phyloP scores from a whole-genome alignment of 176 grass and related monocot species.

The Luzula sylvatica region DNA sequence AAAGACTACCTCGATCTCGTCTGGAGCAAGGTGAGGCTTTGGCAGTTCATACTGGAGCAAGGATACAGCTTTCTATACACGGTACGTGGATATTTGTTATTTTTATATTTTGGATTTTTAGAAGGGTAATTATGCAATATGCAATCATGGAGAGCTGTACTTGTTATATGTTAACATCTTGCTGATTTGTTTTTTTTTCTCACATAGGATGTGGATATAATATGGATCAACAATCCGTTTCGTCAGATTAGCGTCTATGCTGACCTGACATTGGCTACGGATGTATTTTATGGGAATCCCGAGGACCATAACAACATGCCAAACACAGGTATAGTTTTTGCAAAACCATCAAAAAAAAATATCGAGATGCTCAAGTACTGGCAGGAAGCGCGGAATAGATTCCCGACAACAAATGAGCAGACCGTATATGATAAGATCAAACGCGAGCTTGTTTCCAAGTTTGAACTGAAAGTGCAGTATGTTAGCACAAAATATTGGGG shows the following conservation, averaged over 20 bases:
- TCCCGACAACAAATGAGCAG: conserved; percentile 25
- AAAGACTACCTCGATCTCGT: conserved; percentile 16
- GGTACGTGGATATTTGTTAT: neutral
- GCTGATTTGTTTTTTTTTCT: neutral
- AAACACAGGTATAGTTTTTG: conserved; percentile 44
- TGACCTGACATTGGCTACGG: conserved; percentile 28
- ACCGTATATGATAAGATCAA: conserved; percentile 30
- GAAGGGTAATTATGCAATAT: too few relatives aligned
- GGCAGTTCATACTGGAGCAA: conserved; percentile 11
- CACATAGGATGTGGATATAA: conserved; percentile 37
- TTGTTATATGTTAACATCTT: too few relatives aligned
- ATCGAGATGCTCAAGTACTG: conserved; percentile 23
- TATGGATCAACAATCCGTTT: conserved; percentile 39
- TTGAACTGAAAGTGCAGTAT: conserved; percentile 20
- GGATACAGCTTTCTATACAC: conserved; percentile 24
- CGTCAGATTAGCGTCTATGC: conserved; percentile 14
- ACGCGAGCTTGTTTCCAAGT: conserved; percentile 1
- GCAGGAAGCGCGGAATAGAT: conserved; percentile 18
- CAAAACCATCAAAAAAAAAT: conserved; percentile 12
- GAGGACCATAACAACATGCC: conserved; percentile 26
- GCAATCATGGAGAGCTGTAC: too few relatives aligned
- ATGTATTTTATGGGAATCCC: conserved; percentile 15
- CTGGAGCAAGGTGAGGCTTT: conserved; percentile 22
- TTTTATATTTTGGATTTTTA: neutral
- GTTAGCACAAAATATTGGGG: conserved; percentile 34